Evolutionary conservation across 805 yeast genomes (phyloP).

Genomic region (Komagataella populi): DNA sequence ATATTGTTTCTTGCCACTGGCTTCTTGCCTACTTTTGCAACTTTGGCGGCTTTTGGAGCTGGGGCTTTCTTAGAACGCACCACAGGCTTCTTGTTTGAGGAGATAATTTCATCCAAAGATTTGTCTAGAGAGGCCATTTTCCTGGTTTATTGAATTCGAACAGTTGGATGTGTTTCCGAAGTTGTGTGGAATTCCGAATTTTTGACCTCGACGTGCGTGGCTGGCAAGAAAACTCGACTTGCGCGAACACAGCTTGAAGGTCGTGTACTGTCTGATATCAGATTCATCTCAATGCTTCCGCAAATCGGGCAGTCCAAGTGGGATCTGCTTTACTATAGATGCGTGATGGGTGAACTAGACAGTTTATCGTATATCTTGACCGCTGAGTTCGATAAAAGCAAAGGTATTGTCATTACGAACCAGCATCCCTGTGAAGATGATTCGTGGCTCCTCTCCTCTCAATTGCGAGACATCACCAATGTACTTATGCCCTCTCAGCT

Average conservation of each 20-base stretch:
- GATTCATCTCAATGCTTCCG: background rate
- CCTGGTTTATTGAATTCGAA: background rate
- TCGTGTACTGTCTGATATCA: background rate
- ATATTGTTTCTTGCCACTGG: constrained; percentile 7
- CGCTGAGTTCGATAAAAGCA: constrained; percentile 69
- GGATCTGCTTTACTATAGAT: background rate
- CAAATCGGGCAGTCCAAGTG: background rate
- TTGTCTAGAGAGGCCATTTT: constrained; percentile 73
- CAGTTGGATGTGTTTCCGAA: background rate
- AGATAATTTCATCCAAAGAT: constrained; percentile 89
- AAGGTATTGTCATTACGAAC: constrained; percentile 53
- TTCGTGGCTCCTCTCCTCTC: constrained; percentile 52
- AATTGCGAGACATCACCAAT: constrained; percentile 18
- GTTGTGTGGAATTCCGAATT: background rate
- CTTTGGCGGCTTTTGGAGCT: constrained; percentile 3
- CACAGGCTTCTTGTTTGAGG: constrained; percentile 25
- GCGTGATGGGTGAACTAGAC: background rate
- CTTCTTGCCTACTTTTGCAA: constrained; percentile 7
- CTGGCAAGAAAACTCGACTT: background rate
- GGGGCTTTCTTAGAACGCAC: constrained; percentile 4
- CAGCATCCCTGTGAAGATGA: constrained; percentile 38
- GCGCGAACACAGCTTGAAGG: background rate
- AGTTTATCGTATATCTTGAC: constrained; percentile 23
- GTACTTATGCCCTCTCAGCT: constrained; percentile 22
- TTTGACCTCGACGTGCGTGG: background rate